Conservation (phyloP, 73 alveolate species). For the Breviolum minutum region DNA sequence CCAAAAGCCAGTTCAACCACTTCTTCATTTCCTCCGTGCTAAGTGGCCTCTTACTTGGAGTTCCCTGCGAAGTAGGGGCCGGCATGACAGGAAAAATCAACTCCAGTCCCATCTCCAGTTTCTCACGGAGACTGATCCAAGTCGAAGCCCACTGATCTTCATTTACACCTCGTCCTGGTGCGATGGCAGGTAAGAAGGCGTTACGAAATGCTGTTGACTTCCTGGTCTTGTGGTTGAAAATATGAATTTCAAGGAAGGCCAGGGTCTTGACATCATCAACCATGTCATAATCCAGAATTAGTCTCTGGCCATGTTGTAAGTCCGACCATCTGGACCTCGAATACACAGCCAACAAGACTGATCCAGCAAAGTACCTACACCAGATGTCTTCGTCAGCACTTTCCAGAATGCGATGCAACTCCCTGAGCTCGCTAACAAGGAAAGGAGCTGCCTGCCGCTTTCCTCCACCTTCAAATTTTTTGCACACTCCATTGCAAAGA, state of each 20-base stretch:
- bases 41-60: not conserved
- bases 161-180: not conserved
- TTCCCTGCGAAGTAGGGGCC: not conserved
- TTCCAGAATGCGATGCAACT: not conserved
- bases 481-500: no score
- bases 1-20: not conserved
- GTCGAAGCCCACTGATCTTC: no score
- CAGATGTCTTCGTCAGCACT: not conserved
- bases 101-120: not conserved
- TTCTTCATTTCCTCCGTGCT: not conserved
- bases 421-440: not conserved
- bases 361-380: not conserved
- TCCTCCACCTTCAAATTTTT: no score
- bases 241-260: not conserved
- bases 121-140: no score
- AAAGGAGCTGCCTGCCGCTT: not conserved
- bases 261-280: not conserved
- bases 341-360: not conserved
- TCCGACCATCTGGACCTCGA: not conserved
- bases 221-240: not conserved
- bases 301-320: not conserved
- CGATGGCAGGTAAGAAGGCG: not conserved
- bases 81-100: not conserved
- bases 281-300: no score
- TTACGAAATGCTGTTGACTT: not conserved